phyloP scores from a whole-genome alignment of 2,329 filamentous ascomycete species.

The Scolecobasidium constrictum region DNA sequence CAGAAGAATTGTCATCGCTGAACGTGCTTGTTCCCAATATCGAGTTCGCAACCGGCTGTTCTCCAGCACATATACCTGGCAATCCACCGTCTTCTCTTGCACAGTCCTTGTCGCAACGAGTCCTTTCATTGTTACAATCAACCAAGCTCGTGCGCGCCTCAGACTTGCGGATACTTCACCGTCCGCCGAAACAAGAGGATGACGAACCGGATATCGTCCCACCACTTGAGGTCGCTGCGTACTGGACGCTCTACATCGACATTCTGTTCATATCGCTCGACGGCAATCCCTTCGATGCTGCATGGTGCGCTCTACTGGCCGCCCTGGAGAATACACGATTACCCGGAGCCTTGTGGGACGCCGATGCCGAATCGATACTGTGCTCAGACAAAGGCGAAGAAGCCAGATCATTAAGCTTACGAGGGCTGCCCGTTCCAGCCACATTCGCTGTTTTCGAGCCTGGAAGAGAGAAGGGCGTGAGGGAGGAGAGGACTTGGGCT shows the following conservation, averaged over 20 bases:
- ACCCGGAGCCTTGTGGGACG: slow-evolving; percentile 72
- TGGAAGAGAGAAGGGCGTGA: slow-evolving; percentile 34
- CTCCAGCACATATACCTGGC: slow-evolving; percentile 74
- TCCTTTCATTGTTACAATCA: slow-evolving; percentile 66
- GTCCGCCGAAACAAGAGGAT: slow-evolving; percentile 31
- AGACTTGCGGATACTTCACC: slow-evolving; percentile 64
- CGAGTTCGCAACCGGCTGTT: slow-evolving; percentile 82
- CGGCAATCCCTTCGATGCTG: slow-evolving; percentile 83
- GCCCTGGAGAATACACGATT: slow-evolving; percentile 69
- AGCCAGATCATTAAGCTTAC: slow-evolving; percentile 47
- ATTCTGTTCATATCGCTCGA: slow-evolving; percentile 90
- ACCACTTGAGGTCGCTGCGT: slow-evolving; percentile 55
- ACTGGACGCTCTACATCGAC: slow-evolving; percentile 93
- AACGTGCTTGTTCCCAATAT: slow-evolving; percentile 87
- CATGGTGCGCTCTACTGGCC: slow-evolving; percentile 74
- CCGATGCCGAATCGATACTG: slow-evolving; percentile 66
- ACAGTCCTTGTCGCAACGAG: slow-evolving; percentile 72
- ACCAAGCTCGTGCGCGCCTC: slow-evolving; percentile 54
- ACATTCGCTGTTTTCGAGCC: slow-evolving; percentile 64
- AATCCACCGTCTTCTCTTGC: slow-evolving; percentile 69
- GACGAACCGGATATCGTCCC: slow-evolving; percentile 33
- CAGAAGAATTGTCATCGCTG: slow-evolving; percentile 20
- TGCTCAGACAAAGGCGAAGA: slow-evolving; percentile 54
- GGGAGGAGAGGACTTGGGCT: slow-evolving; percentile 47
- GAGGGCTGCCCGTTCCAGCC: slow-evolving; percentile 58